Conservation (phyloP, 345 rosid genomes). For the Lumnitzera littorea region DNA sequence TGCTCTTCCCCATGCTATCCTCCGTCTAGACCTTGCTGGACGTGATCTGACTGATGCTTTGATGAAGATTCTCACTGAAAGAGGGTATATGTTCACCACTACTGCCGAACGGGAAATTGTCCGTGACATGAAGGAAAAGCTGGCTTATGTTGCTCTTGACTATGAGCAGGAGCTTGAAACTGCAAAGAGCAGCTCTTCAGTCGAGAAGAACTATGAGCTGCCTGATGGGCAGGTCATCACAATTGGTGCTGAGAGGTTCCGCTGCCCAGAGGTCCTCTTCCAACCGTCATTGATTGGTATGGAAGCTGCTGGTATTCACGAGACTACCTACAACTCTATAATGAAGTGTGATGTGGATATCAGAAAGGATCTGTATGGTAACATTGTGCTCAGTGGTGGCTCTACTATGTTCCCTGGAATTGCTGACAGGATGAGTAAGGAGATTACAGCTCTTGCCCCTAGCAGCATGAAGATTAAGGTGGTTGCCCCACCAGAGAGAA, state of each 20-base stretch:
- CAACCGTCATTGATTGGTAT: slow-evolving; percentile 60
- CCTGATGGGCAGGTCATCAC: slow-evolving; percentile 60
- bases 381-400: slow-evolving; percentile 57
- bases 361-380: slow-evolving; percentile 56
- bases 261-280: slow-evolving; percentile 63
- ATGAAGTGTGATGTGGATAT: slow-evolving; percentile 66
- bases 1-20: slow-evolving; percentile 59
- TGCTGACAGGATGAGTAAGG: slow-evolving; percentile 60
- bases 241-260: slow-evolving; percentile 63
- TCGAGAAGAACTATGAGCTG: slow-evolving; percentile 57
- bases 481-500: slow-evolving; percentile 57
- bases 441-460: slow-evolving; percentile 59
- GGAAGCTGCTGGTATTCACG: slow-evolving; percentile 65
- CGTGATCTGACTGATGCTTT: slow-evolving; percentile 59
- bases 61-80: slow-evolving; percentile 58
- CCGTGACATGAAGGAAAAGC: slow-evolving; percentile 81
- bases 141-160: slow-evolving; percentile 56
- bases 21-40: slow-evolving; percentile 54
- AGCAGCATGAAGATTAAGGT: slow-evolving; percentile 69
- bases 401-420: slow-evolving; percentile 59
- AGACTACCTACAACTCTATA: slow-evolving; percentile 57
- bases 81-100: slow-evolving; percentile 67
- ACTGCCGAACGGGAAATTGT: slow-evolving; percentile 84
- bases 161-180: slow-evolving; percentile 56
- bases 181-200: slow-evolving; percentile 55